A percentile compares a stretch with the other conserved stretches of the same genome.
Conservation (phyloP, 176 grass and related monocot species). For the Alloteropsis semialata region DNA sequence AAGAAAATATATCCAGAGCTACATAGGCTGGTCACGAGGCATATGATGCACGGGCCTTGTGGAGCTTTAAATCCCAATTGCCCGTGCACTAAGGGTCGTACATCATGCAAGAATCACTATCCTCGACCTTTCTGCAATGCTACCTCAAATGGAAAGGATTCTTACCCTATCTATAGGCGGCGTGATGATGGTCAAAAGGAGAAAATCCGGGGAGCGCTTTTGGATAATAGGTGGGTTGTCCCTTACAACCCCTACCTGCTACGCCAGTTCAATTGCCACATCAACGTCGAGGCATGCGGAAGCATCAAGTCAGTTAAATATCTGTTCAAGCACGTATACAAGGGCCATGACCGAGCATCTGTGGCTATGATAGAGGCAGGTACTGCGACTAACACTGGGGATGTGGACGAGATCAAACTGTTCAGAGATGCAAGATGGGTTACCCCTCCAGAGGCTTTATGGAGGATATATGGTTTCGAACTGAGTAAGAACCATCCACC, state of each 20-base stretch:
- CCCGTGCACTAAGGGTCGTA: background rate
- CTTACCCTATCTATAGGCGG: background rate
- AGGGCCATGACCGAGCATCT: background rate
- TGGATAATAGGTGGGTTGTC: constrained; percentile 21
- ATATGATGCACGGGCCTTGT: constrained; percentile 28
- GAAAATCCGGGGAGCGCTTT: background rate
- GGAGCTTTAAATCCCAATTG: background rate
- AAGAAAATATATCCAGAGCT: background rate
- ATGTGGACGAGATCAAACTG: too few species aligned
- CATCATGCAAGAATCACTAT: background rate
- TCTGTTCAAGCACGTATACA: constrained; percentile 1
- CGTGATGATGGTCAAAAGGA: too few species aligned
- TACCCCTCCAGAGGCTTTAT: too few species aligned
- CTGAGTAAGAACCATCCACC: too few species aligned
- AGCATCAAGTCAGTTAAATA: background rate
- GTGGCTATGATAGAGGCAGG: background rate
- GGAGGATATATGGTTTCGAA: too few species aligned
- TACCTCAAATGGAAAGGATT: constrained; percentile 21
- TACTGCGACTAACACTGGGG: too few species aligned
- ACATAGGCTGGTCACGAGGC: background rate
- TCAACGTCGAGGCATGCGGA: constrained; percentile 24
- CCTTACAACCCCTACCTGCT: background rate
- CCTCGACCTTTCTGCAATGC: background rate
- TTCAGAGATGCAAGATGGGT: too few species aligned
- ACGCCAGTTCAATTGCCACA: constrained; percentile 12